A percentile compares a stretch with the other conserved stretches of the same genome.
Evolutionary conservation across 768 basidiomycete genomes (phyloP).

Genomic region (Cystoderma amianthinum): DNA sequence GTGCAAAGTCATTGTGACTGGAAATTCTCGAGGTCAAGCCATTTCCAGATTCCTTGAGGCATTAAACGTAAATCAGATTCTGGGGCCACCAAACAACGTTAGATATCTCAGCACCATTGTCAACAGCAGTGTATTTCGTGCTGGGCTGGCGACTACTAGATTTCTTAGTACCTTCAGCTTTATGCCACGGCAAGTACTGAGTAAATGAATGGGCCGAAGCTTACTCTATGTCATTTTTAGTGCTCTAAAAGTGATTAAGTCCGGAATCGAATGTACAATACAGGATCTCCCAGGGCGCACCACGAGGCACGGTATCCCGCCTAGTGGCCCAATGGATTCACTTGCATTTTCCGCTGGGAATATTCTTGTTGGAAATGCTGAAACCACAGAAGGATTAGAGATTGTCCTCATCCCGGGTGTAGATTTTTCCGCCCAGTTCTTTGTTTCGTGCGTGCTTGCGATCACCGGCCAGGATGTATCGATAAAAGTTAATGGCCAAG

Average conservation of each 20-base stretch:
- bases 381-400: conserved; percentile 49
- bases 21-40: conserved; percentile 35
- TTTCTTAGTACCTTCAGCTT: conserved; percentile 41
- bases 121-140: conserved; percentile 25
- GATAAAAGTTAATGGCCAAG: conserved; percentile 32
- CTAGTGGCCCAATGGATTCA: conserved; percentile 58
- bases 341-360: conserved; percentile 52
- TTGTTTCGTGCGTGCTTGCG: conserved; percentile 38
- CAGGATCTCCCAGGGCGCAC: conserved; percentile 53
- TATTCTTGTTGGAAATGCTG: conserved; percentile 46
- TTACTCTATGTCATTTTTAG: too few species aligned
- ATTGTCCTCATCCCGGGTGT: conserved; percentile 38
- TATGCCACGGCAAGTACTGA: conserved; percentile 32
- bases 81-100: conserved; percentile 57
- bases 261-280: conserved; percentile 49
- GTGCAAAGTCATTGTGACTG: conserved; percentile 53
- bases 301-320: conserved; percentile 52
- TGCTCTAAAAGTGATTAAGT: conserved; percentile 44
- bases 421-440: conserved; percentile 41
- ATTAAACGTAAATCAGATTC: conserved; percentile 32
- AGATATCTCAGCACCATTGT: conserved; percentile 42
- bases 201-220: too few species aligned
- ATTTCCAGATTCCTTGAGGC: conserved; percentile 31
- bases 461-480: conserved; percentile 45
- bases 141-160: conserved; percentile 38